Conservation (phyloP, 139 green algal species). For the Gonium pectorale region DNA sequence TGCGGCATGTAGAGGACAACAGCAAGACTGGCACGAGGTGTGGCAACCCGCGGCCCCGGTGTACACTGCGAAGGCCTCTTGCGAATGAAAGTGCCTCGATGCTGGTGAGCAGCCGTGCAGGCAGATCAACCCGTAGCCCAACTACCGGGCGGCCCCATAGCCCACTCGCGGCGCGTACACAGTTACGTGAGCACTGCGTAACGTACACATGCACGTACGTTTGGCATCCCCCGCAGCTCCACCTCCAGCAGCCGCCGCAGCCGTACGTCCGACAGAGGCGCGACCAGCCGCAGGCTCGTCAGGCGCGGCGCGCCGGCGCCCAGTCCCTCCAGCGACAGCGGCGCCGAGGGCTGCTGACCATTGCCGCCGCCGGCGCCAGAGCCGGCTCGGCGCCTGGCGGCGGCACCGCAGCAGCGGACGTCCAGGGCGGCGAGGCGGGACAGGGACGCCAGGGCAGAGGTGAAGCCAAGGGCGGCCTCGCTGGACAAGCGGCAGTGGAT, state of each 20-base stretch:
- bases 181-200: too few relatives aligned
- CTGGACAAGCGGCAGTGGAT: not conserved
- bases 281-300: not conserved
- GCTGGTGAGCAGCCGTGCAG: too few relatives aligned
- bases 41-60: too few relatives aligned
- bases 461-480: not conserved
- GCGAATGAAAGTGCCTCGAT: too few relatives aligned
- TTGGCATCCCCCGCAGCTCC: constrained; percentile 8
- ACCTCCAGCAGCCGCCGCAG: not conserved
- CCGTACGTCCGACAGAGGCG: not conserved
- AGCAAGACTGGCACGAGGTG: too few relatives aligned
- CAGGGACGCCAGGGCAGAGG: not conserved
- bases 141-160: too few relatives aligned
- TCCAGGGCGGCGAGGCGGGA: constrained; percentile 24
- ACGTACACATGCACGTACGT: too few relatives aligned
- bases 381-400: not conserved
- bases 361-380: not conserved
- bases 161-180: too few relatives aligned
- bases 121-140: too few relatives aligned
- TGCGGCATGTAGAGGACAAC: too few relatives aligned
- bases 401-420: not conserved
- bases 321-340: not conserved
- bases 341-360: not conserved
- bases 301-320: not conserved
- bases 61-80: too few relatives aligned